Percentiles rank a stretch among this genome's conserved stretches.
These are phyloP conservation scores for Curvularia sp. DNA, from an alignment of 2,329 filamentous ascomycete species.

Conservation along the genomic window DNA sequence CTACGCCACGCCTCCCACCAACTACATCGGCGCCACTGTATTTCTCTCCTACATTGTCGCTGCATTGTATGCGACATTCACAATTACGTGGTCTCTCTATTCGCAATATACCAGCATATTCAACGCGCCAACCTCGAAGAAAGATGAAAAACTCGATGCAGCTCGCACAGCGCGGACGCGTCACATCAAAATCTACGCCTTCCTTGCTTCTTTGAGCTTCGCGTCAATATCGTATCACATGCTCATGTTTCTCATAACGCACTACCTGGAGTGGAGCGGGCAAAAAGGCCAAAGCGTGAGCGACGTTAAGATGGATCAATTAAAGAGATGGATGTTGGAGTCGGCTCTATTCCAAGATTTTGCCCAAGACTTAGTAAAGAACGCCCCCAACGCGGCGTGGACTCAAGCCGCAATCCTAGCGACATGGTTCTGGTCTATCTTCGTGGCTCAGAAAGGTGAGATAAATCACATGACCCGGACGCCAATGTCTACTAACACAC, in stretches of 20 bases:
- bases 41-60: slow-evolving; percentile 42
- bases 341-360: slow-evolving; percentile 39
- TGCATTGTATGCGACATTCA: slow-evolving; percentile 33
- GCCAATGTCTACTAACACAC: not conserved
- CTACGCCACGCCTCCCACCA: slow-evolving; percentile 37
- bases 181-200: slow-evolving; percentile 39
- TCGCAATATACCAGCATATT: slow-evolving; percentile 25
- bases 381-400: slow-evolving; percentile 34
- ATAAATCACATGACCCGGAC: not conserved
- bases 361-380: slow-evolving; percentile 36
- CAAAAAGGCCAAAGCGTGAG: slow-evolving; percentile 3
- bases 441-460: slow-evolving; percentile 37
- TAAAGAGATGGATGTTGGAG: slow-evolving; percentile 40
- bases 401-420: slow-evolving; percentile 35
- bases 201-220: slow-evolving; percentile 39
- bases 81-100: slow-evolving; percentile 28
- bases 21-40: slow-evolving; percentile 38
- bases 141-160: slow-evolving; percentile 16
- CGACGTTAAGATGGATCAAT: slow-evolving; percentile 3
- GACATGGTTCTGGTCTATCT: slow-evolving; percentile 44
- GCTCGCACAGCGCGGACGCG: slow-evolving; percentile 27
- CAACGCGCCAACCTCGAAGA: not conserved
- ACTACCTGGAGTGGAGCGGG: slow-evolving; percentile 33
- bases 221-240: slow-evolving; percentile 40
- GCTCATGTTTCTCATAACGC: slow-evolving; percentile 39